Evolutionary conservation across 208 protist genomes (phyloP), one percentile per base, ranked within the genome.

Genomic region (Acanthamoeba rhysodes): DNA sequence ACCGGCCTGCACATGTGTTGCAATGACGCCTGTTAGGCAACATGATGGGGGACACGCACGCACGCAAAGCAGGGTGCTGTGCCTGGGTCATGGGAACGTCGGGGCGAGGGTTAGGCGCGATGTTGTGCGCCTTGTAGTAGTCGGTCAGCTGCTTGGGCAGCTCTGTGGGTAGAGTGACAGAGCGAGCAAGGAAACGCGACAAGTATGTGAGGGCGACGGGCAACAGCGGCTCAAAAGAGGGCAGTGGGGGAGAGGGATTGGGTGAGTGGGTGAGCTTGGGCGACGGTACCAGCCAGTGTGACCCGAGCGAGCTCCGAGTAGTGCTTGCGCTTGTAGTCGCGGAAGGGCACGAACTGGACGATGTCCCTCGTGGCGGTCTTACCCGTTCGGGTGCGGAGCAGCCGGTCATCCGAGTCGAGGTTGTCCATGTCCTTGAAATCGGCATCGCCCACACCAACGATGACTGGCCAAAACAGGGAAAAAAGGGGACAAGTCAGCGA

Each of bases 311-410:
- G 96, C 64, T 80, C 88, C 37, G 72, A 85, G 22, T 95, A 93
- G 76, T 94, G 90, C 37, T 82, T 76, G 41, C 95, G 94, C 27
- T 94, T 62, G 55, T 96, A 98, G 20, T 97, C 76, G 16, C 92
- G 97, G 80, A 98, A 98, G 2, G 97, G 96, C 45, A 98, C 97
- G 74, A 98, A 98, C 95, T 98, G 97, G 20, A 98, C 97, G 50
- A 98, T 87, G 94, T 98, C 98, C 22, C 97, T 95, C 2, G 96
- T 70, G 20, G 70, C 87, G 3, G 3, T 59, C 12, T 82, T 62
- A 0, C 74, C 74, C 3, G n/a, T 50, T 12, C 34, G 0, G 0
- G 48, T 37, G 1, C 20, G 34, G 8, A 92, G 76, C 41, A 76
- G 59, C 8, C 27, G 0, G 0, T 64, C 92, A 41, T 96, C 92